These are phyloP conservation scores for Mucor piriformis DNA, from an alignment of 371 early-diverging fungal genomes.

Conservation along the genomic window DNA sequence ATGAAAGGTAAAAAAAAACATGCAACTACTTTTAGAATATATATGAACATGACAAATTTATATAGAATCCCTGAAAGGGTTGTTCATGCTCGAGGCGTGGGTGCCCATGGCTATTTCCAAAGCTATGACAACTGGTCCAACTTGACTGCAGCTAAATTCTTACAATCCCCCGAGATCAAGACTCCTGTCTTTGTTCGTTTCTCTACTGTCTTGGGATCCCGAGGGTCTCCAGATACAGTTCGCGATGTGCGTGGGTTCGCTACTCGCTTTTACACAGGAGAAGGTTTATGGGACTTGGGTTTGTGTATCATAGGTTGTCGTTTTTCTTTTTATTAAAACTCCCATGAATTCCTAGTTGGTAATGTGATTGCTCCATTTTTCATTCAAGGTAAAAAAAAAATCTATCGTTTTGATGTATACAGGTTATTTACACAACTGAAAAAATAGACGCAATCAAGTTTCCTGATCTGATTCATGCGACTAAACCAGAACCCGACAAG, in stretches of 20 bases:
- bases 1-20: conserved; percentile 19
- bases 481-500: conserved; percentile 50
- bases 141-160: conserved; percentile 49
- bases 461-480: conserved; percentile 56
- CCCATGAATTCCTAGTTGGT: conserved; percentile 32
- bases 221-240: conserved; percentile 57
- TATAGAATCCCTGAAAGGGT: conserved; percentile 58
- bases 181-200: conserved; percentile 65
- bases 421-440: too few relatives aligned
- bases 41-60: background rate
- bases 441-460: conserved; percentile 52
- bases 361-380: conserved; percentile 56
- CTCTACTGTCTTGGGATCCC: conserved; percentile 55
- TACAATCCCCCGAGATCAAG: conserved; percentile 35
- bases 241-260: conserved; percentile 65
- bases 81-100: conserved; percentile 60
- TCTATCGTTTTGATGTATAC: too few relatives aligned
- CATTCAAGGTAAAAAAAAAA: conserved; percentile 29
- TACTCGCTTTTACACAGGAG: conserved; percentile 63
- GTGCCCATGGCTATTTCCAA: conserved; percentile 60
- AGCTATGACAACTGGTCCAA: conserved; percentile 44
- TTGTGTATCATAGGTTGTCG: background rate
- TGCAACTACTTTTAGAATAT: background rate
- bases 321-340: background rate
- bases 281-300: conserved; percentile 56